A percentile compares a stretch with the other conserved stretches of the same genome.
These are phyloP conservation scores for Nicotiana noctiflora DNA, from an alignment of 257 asterid genomes.

Conservation along the genomic window DNA sequence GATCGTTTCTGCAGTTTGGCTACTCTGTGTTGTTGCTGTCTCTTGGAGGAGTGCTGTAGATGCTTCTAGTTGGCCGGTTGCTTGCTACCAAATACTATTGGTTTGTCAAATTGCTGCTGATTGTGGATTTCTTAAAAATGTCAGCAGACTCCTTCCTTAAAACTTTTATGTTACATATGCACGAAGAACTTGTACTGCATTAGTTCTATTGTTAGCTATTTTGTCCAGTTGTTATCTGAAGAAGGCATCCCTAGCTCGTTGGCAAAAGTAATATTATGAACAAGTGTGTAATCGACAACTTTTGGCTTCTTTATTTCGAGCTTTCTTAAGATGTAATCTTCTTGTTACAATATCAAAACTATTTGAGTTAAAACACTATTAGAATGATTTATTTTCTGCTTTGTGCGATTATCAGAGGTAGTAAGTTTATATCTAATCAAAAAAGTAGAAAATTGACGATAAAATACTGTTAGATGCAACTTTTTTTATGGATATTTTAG, in stretches of 20 bases:
- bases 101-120: not conserved
- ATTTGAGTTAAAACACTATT: too few relatives aligned
- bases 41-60: constrained; percentile 7
- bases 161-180: not conserved
- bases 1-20: constrained; percentile 8
- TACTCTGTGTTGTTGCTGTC: constrained; percentile 7
- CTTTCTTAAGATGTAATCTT: not conserved
- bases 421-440: too few relatives aligned
- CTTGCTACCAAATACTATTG: not conserved
- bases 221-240: not conserved
- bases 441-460: too few relatives aligned
- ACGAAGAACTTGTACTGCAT: not conserved
- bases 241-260: not conserved
- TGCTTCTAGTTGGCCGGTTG: constrained; percentile 13
- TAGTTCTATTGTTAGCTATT: not conserved
- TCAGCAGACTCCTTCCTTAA: not conserved
- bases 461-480: too few relatives aligned
- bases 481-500: too few relatives aligned
- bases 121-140: not conserved
- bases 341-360: not conserved
- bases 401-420: too few relatives aligned
- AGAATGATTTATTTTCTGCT: too few relatives aligned
- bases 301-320: not conserved
- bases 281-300: not conserved
- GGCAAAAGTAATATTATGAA: too few relatives aligned